Percentiles rank a stretch among this genome's conserved stretches.
phyloP scores from a whole-genome alignment of 2,329 filamentous ascomycete species.

The Gliomastix tumulicola region DNA sequence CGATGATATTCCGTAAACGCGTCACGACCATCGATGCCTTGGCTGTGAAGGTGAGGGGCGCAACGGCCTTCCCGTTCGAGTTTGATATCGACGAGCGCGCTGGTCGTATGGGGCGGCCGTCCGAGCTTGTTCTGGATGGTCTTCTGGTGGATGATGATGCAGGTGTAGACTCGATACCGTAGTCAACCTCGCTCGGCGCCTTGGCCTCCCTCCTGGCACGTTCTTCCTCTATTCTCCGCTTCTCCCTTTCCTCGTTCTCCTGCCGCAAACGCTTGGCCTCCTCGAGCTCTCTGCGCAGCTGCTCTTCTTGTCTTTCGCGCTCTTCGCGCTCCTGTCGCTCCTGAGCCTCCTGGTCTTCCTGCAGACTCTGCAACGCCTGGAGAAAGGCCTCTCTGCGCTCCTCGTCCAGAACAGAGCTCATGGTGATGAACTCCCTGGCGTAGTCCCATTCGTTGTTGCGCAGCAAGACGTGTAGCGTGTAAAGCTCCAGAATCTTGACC shows the following conservation, averaged over 20 bases:
- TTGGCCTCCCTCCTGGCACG: slow-evolving; percentile 32
- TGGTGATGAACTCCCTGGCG: slow-evolving; percentile 80
- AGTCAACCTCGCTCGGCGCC: slow-evolving; percentile 57
- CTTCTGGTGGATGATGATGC: slow-evolving; percentile 25
- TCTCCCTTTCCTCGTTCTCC: slow-evolving; percentile 53
- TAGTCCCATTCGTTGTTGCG: slow-evolving; percentile 96
- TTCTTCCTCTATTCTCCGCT: slow-evolving; percentile 47
- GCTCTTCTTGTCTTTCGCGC: slow-evolving; percentile 47
- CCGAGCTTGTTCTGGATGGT: slow-evolving; percentile 19
- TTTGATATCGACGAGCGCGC: slow-evolving; percentile 10
- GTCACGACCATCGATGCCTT: slow-evolving; percentile 45
- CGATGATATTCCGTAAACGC: slow-evolving; percentile 44
- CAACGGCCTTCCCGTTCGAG: slow-evolving; percentile 17
- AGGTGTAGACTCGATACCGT: slow-evolving; percentile 55
- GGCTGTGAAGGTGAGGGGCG: slow-evolving; percentile 29
- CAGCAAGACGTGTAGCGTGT: slow-evolving; percentile 89
- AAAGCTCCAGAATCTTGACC: slow-evolving; percentile 90
- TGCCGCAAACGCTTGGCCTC: slow-evolving; percentile 46
- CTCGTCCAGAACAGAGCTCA: slow-evolving; percentile 83
- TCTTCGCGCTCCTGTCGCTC: slow-evolving; percentile 58
- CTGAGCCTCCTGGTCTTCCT: slow-evolving; percentile 75
- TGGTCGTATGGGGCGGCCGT: slow-evolving; percentile 14
- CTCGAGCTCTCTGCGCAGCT: slow-evolving; percentile 48
- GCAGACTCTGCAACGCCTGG: slow-evolving; percentile 74
- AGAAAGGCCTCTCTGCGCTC: slow-evolving; percentile 86